Base-by-base conservation (phyloP, 148 eudicot species). In the Dianthus caryophyllus region DNA sequence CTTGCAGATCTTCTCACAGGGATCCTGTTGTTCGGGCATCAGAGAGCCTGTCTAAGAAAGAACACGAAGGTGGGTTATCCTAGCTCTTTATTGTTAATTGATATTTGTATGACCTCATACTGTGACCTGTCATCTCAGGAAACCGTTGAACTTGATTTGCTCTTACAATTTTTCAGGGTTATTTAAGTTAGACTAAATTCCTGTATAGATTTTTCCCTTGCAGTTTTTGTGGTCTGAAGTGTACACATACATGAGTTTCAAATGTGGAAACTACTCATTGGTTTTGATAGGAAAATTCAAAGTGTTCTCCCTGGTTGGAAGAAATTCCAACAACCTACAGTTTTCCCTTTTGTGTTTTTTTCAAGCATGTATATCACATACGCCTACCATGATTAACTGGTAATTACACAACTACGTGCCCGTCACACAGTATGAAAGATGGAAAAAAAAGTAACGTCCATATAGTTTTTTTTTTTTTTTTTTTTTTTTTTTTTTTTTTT, bases 1-100 rank as follows among this genome's bases (percentile, higher is more conserved):
- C 7, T 63, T 70, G 74, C 80, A 94, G 98, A 81, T 94, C 97
- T 38, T 86, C 98, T 64, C 82, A 86, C 73, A 83, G 82, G 68
- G 96, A 90, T 84, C 98, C 92, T 60, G 92, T 88, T 68, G 89
- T 82, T 65, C 80, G 75, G 73, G 81, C 85, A 65, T 75, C 87
- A 61, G 90, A 88, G 51, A 78, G 85, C 74, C 80, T 94, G 48
- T 87, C 86, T 73, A 73, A 75, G 39, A 90, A 79, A 78, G 98
- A 90, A 65, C 92, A 87, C 68, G 83, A 78, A 82, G 96, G 98
- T 94, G 72, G 79, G 86, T 70, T 72, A 53, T 65, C 67, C 70
- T 48, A 17, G 63, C 57, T 53, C 15, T 53, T 21, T 9, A 36
- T 53, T 64, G 61, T 24, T 58, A 58, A 74, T 63, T 43, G 25